Evolutionary conservation across 2,329 filamentous ascomycete genomes (phyloP).

Genomic region (Leptosphaerulina australis): DNA sequence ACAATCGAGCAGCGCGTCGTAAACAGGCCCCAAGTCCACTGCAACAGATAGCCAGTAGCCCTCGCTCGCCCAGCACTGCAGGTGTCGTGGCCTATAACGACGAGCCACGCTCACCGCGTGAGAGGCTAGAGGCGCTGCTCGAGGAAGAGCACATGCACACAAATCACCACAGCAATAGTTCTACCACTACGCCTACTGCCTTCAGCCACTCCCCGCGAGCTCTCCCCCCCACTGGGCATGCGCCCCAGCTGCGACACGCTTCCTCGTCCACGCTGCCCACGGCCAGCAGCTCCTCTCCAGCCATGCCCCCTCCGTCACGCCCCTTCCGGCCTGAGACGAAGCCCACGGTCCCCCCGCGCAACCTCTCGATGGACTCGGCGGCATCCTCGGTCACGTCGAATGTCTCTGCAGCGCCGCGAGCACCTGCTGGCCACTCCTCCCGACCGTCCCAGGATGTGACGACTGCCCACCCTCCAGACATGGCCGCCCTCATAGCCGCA

Average conservation of each 20-base stretch:
- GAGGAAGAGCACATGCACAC: conserved; percentile 37
- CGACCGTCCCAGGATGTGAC: conserved; percentile 60
- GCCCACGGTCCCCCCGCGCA: conserved; percentile 62
- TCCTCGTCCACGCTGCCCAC: conserved; percentile 41
- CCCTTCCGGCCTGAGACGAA: conserved; percentile 43
- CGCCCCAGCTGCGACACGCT: conserved; percentile 41
- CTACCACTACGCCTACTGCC: conserved; percentile 18
- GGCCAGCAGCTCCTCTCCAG: conserved; percentile 38
- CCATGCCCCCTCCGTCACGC: conserved; percentile 43
- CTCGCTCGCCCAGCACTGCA: conserved; percentile 20
- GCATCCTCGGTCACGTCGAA: conserved; percentile 66
- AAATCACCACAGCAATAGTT: conserved; percentile 16
- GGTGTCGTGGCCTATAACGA: conserved; percentile 30
- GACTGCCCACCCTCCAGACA: conserved; percentile 70
- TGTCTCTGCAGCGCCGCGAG: conserved; percentile 52
- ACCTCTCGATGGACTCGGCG: conserved; percentile 91
- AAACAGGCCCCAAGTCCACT: conserved; percentile 39
- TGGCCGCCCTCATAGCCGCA: conserved; percentile 77
- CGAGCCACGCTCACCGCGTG: conserved; percentile 46
- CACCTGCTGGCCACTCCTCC: conserved; percentile 61
- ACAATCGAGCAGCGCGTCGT: conserved; percentile 25
- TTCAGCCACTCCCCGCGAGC: conserved; percentile 29
- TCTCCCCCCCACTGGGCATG: conserved; percentile 33
- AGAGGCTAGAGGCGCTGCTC: conserved; percentile 49
- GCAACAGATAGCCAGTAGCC: conserved; percentile 23